phyloP scores from a whole-genome alignment of 1,139 yeast species.

The Insectozyma bohioensis region DNA sequence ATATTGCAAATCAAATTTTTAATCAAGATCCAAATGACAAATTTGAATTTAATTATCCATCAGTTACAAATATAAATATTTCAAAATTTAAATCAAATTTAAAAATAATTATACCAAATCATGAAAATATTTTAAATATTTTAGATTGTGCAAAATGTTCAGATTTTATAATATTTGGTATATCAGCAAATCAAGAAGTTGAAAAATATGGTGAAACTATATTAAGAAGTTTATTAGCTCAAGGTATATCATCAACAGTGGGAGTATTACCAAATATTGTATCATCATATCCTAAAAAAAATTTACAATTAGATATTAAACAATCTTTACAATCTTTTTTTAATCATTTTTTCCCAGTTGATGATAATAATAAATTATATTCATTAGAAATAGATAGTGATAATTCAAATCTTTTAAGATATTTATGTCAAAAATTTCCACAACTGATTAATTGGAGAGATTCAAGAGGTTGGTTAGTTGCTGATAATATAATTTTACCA shows the following conservation, averaged over 20 bases:
- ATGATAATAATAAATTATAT: slow-evolving; percentile 73
- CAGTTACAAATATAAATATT: slow-evolving; percentile 50
- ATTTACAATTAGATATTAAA: slow-evolving; percentile 74
- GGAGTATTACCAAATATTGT: slow-evolving; percentile 80
- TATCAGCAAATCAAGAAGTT: slow-evolving; percentile 84
- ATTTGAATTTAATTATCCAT: slow-evolving; percentile 40
- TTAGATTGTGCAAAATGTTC: slow-evolving; percentile 87
- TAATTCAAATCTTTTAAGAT: slow-evolving; percentile 67
- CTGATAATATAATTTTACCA: slow-evolving; percentile 54
- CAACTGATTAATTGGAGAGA: slow-evolving; percentile 91
- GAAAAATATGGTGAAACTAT: slow-evolving; percentile 85
- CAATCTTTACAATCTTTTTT: slow-evolving; percentile 82
- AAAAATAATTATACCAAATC: slow-evolving; percentile 75
- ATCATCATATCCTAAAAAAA: slow-evolving; percentile 67
- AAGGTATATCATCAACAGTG: slow-evolving; percentile 83
- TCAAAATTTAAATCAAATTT: slow-evolving; percentile 72
- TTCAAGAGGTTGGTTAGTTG: slow-evolving; percentile 79
- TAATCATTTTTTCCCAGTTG: slow-evolving; percentile 81
- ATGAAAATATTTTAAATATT: slow-evolving; percentile 61
- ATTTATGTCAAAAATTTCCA: slow-evolving; percentile 83
- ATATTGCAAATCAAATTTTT: slow-evolving; percentile 55
- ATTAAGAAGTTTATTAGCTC: slow-evolving; percentile 82
- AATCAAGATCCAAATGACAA: slow-evolving; percentile 31
- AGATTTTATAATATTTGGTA: slow-evolving; percentile 82
- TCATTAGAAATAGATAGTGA: slow-evolving; percentile 71